Evolutionary conservation across 2,329 filamentous ascomycete species (phyloP).

Genomic region (Coccinonectria pachysandricola): DNA sequence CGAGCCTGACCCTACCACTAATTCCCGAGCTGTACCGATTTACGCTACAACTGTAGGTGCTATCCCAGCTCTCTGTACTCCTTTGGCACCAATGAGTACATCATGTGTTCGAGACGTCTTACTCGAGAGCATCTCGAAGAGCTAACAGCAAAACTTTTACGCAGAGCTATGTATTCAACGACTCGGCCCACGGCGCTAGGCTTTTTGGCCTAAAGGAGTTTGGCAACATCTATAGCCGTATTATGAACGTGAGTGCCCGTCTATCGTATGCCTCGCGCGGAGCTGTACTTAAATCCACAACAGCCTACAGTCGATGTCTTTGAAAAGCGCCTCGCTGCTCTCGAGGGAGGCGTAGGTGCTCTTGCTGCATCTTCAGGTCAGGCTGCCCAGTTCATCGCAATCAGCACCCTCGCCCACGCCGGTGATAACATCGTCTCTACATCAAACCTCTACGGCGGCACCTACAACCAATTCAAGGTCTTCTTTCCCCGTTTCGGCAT

Average conservation of each 20-base stretch:
- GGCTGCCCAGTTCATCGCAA: constrained; percentile 83
- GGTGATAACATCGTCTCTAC: constrained; percentile 94
- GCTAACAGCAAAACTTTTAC: constrained; percentile 1
- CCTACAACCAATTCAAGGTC: constrained; percentile 96
- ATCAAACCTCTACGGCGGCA: constrained; percentile 85
- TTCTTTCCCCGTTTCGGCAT: constrained; percentile 80
- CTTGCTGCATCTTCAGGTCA: constrained; percentile 80
- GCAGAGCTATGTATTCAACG: constrained; percentile 89
- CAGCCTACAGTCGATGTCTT: constrained; percentile 91
- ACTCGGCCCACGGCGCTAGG: constrained; percentile 88
- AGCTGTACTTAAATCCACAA: no score
- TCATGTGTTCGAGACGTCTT: no score
- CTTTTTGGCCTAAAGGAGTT: constrained; percentile 95
- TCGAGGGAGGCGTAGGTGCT: constrained; percentile 84
- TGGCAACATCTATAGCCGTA: constrained; percentile 95
- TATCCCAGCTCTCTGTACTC: no score
- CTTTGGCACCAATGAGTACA: no score
- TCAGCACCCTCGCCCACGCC: constrained; percentile 70
- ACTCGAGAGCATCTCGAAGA: no score
- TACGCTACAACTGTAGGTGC: constrained; percentile 68
- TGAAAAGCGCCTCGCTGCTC: constrained; percentile 89
- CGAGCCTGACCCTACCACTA: constrained; percentile 68
- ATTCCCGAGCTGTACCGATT: constrained; percentile 86
- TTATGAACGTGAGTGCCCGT: constrained; percentile 75
- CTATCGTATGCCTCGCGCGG: no score